Evolutionary conservation across 768 basidiomycete species (phyloP).

Genomic region (Mycena metata): DNA sequence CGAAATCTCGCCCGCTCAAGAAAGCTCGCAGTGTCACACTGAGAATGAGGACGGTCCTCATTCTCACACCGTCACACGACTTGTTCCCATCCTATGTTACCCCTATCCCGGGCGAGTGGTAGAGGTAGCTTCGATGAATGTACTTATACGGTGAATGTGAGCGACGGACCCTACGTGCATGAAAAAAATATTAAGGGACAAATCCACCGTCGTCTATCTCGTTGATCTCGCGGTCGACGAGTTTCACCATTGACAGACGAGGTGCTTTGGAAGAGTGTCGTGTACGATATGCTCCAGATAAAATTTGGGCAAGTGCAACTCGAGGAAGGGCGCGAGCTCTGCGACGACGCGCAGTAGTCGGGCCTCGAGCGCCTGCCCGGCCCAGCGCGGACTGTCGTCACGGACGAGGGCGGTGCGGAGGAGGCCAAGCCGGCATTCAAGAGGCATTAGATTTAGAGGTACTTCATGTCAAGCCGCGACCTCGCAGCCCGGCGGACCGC

Average conservation of each 20-base stretch:
- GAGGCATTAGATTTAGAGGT: conserved; percentile 15
- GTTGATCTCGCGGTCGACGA: conserved; percentile 29
- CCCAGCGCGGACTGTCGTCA: conserved; percentile 24
- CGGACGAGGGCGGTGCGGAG: conserved; percentile 24
- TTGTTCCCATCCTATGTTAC: conserved; percentile 8
- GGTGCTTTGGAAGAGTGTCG: conserved; percentile 22
- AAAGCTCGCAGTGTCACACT: conserved; percentile 6
- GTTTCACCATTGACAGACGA: conserved; percentile 28
- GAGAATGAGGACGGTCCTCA: no score
- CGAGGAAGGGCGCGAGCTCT: conserved; percentile 12
- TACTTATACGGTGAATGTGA: no score
- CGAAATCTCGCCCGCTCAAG: background rate
- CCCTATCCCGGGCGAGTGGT: background rate
- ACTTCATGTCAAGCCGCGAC: background rate
- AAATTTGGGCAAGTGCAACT: conserved; percentile 1
- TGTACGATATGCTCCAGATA: conserved; percentile 17
- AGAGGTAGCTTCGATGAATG: no score
- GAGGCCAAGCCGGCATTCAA: conserved; percentile 29
- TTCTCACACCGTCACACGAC: conserved; percentile 26
- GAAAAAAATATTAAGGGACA: no score
- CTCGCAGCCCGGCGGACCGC: background rate
- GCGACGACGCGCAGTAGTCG: conserved; percentile 21
- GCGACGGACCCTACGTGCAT: no score
- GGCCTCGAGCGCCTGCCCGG: conserved; percentile 29
- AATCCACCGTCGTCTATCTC: no score